Percentiles rank a stretch among this genome's conserved stretches.
Conservation (phyloP, 106 monocot species). For the Phalaenopsis equestris region DNA sequence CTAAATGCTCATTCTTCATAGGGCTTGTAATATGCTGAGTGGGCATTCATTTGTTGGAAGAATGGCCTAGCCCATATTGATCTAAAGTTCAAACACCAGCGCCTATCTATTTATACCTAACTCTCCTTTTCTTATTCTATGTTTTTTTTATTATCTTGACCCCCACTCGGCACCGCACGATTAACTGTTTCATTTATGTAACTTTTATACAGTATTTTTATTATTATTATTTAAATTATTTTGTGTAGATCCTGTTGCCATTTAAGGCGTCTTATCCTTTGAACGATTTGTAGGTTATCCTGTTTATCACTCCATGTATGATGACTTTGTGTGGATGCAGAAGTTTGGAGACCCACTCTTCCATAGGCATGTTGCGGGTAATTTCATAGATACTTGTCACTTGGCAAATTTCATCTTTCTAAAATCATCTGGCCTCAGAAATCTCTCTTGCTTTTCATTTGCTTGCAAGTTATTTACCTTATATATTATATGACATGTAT, state of each 20-base stretch:
- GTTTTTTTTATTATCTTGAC: not conserved
- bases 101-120: no score
- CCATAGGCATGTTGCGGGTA: slow-evolving; percentile 46
- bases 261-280: not conserved
- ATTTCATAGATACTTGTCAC: not conserved
- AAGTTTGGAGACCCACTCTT: slow-evolving; percentile 58
- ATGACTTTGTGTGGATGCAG: slow-evolving; percentile 56
- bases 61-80: no score
- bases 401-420: not conserved
- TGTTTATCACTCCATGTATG: slow-evolving; percentile 49
- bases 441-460: not conserved
- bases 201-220: not conserved
- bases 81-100: no score
- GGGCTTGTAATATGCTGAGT: no score
- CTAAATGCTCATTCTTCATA: no score
- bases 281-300: slow-evolving; percentile 25
- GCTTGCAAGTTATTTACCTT: not conserved
- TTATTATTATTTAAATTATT: not conserved
- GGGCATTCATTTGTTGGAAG: no score
- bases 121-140: not conserved
- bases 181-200: no score
- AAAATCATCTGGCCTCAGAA: not conserved
- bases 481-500: not conserved
- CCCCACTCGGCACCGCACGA: no score
- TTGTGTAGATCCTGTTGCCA: not conserved